A percentile compares a stretch with the other conserved stretches of the same genome.
These are phyloP conservation scores for Trichosporon faecale DNA, from an alignment of 1,284 basidiomycete species.

Conservation along the genomic window DNA sequence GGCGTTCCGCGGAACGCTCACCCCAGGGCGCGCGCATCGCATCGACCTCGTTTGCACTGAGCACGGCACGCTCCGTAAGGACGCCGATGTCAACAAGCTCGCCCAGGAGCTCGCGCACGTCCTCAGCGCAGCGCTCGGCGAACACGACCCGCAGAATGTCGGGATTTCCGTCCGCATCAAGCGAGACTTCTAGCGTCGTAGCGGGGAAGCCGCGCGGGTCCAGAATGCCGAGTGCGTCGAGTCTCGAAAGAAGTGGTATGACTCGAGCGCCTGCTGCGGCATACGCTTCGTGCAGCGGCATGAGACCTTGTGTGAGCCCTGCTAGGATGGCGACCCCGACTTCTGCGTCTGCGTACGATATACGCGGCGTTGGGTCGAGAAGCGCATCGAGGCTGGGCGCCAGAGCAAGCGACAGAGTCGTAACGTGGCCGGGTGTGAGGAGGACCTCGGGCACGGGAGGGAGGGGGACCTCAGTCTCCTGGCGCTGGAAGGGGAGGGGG, in stretches of 20 bases:
- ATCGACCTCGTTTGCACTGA: constrained; percentile 7
- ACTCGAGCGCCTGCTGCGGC: constrained; percentile 30
- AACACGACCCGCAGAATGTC: constrained; percentile 41
- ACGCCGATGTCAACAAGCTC: constrained; percentile 34
- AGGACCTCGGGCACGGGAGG: constrained; percentile 39
- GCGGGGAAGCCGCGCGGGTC: constrained; percentile 12
- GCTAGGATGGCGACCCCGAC: constrained; percentile 40
- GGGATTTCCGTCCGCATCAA: constrained; percentile 28
- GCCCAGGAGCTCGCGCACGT: constrained; percentile 36
- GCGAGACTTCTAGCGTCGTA: constrained; percentile 14
- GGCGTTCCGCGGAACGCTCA: background rate
- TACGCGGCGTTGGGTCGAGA: constrained; percentile 29
- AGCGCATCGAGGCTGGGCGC: constrained; percentile 36
- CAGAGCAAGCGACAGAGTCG: constrained; percentile 41
- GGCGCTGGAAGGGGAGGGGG: constrained; percentile 26
- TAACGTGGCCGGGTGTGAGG: constrained; percentile 34
- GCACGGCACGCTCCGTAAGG: constrained; percentile 17
- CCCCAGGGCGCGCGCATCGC: constrained; percentile 12
- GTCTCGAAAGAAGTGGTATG: constrained; percentile 37
- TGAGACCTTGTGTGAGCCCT: constrained; percentile 32
- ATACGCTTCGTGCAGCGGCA: constrained; percentile 38
- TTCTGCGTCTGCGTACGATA: constrained; percentile 38
- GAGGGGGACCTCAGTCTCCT: constrained; percentile 18
- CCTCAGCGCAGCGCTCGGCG: constrained; percentile 27
- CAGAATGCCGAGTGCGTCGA: constrained; percentile 38